phyloP scores from a whole-genome alignment of 1,284 basidiomycete species.

The Sanghuangporus sanghuang region DNA sequence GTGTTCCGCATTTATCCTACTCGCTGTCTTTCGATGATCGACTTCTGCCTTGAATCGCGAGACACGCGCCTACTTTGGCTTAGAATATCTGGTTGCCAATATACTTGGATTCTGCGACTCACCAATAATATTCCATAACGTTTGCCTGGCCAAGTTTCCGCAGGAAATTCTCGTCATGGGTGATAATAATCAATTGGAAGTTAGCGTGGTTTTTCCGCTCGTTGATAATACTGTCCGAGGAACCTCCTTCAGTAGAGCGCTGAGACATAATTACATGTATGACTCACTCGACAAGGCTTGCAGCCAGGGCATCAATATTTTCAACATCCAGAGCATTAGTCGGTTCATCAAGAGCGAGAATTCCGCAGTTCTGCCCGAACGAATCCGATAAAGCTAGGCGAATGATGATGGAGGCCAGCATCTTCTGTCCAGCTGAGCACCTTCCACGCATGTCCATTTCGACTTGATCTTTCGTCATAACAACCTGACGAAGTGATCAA shows the following conservation, averaged over 20 bases:
- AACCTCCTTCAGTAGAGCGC: constrained; percentile 2
- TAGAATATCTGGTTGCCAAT: background rate
- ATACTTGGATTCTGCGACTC: constrained; percentile 23
- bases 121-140: constrained; percentile 93
- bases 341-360: constrained; percentile 96
- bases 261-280: constrained; percentile 18
- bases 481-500: constrained; percentile 54
- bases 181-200: constrained; percentile 98
- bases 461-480: constrained; percentile 98
- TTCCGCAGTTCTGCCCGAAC: constrained; percentile 96
- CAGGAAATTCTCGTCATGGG: constrained; percentile 90
- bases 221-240: constrained; percentile 73
- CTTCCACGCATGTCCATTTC: constrained; percentile 99
- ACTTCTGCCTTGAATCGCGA: constrained; percentile 64
- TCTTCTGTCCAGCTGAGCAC: constrained; percentile 98
- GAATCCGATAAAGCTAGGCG: constrained; percentile 96
- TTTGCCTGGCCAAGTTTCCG: constrained; percentile 78
- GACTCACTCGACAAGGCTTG: constrained; percentile 84
- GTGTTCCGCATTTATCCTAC: constrained; percentile 39
- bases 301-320: constrained; percentile 93
- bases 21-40: constrained; percentile 62
- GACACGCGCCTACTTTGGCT: constrained; percentile 46
- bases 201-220: constrained; percentile 86
- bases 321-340: constrained; percentile 97
- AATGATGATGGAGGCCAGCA: constrained; percentile 98